Base-by-base conservation (phyloP, 495 filamentous ascomycete species). In the Xanthoparmelia taractica region DNA sequence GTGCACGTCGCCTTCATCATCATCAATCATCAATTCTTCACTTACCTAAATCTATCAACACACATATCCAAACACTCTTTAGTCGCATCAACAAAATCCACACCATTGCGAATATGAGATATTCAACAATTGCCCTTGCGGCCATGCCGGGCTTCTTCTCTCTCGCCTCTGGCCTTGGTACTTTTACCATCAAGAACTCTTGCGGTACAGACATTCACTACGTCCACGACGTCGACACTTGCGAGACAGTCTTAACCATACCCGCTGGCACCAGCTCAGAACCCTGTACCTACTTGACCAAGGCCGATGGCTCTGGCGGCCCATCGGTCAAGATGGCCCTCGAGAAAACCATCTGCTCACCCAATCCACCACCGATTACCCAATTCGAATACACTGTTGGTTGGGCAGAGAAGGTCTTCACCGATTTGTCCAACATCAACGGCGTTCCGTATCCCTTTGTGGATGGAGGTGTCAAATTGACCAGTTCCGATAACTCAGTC, bases 301-400 rank as follows among this genome's bases (percentile, higher is more conserved):
- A 59, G 41, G 41, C 61, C 15, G 52, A 40, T 34, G 62, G 62
- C 20, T 52, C 48, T 29, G 48, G 45, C 11, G 45, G 48, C 12
- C 48, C 48, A 31, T 52, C 48, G 0, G 48, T 64, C 31, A 67
- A 67, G 29, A 60, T 67, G 29, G 55, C 55, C 40, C 61, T 56
- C 18, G 48, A 55, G 8, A 58, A 25, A 29, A 52, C 52, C 55
- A 63, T 67, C 18, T 67, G 52, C 48, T 62, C 58, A n/a, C 25
- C 20, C 18, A 45, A 41, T 25, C 59, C 63, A 17, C 60, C 57
- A 34, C 41, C 47, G 6, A 56, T 63, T 29, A 67, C 65, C 8
- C 65, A 67, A 37, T 67, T 64, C 41, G 65, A 67, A 43, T 60
- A 65, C 52, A 67, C 65, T 25, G 61, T 63, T 6, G 61, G 54